phyloP scores from a whole-genome alignment of 148 eudicot species.

The Camellia granthamiana region DNA sequence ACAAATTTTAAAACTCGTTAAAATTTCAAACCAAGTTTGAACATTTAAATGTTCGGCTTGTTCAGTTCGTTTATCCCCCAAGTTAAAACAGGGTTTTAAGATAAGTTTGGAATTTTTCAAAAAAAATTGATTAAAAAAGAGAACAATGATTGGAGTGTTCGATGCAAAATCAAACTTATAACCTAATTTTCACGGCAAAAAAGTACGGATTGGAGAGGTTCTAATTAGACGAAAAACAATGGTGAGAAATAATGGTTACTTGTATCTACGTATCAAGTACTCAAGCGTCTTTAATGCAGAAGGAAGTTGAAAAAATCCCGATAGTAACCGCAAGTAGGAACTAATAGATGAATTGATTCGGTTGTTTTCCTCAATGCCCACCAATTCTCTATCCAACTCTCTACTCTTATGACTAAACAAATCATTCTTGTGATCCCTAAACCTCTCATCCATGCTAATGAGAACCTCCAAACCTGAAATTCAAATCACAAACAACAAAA shows the following conservation, averaged over 20 bases:
- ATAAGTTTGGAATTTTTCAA: too few relatives aligned
- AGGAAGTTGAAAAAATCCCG: conserved; percentile 57
- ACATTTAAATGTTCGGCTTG: too few relatives aligned
- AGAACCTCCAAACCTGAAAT: conserved; percentile 75
- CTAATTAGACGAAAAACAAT: background rate
- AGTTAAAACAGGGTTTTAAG: too few relatives aligned
- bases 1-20: too few relatives aligned
- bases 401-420: conserved; percentile 75
- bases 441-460: conserved; percentile 46
- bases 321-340: conserved; percentile 68
- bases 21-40: too few relatives aligned
- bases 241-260: conserved; percentile 33
- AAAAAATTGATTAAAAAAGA: too few relatives aligned
- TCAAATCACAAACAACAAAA: conserved; percentile 1
- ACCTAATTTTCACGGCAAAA: too few relatives aligned
- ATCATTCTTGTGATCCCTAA: conserved; percentile 55
- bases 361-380: conserved; percentile 64
- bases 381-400: conserved; percentile 77
- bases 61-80: too few relatives aligned
- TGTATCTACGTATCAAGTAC: conserved; percentile 83
- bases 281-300: conserved; percentile 78
- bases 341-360: conserved; percentile 50
- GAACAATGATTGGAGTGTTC: too few relatives aligned
- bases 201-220: too few relatives aligned
- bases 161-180: too few relatives aligned